phyloP scores from a whole-genome alignment of 352 stramenopile genomes.

The Phytophthora fragariaefolia region DNA sequence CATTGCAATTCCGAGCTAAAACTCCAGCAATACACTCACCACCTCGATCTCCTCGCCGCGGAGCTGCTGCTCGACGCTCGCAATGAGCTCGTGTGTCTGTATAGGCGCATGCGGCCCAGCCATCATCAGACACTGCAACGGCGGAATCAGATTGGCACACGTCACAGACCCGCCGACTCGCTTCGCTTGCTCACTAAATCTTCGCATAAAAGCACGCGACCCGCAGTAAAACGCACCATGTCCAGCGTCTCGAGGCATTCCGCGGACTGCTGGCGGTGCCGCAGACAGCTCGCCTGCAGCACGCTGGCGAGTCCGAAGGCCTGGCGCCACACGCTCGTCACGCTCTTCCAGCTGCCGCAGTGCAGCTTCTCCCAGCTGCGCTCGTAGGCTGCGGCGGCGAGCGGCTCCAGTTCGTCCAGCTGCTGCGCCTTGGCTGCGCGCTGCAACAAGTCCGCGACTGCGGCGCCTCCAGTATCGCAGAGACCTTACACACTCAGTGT shows the following conservation, averaged over 20 bases:
- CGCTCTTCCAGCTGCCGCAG: constrained; percentile 72
- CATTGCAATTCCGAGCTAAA: constrained; percentile 4
- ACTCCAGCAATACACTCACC: constrained; percentile 14
- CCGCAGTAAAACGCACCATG: constrained; percentile 49
- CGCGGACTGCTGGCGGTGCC: constrained; percentile 20
- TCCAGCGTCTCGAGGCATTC: constrained; percentile 62
- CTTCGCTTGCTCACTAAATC: constrained; percentile 15
- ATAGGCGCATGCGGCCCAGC: constrained; percentile 54
- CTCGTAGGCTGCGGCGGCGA: constrained; percentile 52
- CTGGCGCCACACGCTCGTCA: constrained; percentile 62
- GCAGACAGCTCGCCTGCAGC: constrained; percentile 53
- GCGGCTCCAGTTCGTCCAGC: constrained; percentile 12
- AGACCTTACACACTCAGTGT: constrained; percentile 39
- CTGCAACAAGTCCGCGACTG: constrained; percentile 50
- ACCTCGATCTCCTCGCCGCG: neutral
- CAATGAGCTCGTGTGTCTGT: constrained; percentile 61
- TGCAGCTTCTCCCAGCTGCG: constrained; percentile 80
- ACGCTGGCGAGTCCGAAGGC: constrained; percentile 65
- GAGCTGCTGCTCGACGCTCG: constrained; percentile 40
- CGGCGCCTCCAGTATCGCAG: constrained; percentile 46
- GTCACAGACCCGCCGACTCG: constrained; percentile 1
- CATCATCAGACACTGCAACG: constrained; percentile 76
- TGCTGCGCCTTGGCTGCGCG: constrained; percentile 23
- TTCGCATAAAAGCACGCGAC: constrained; percentile 11
- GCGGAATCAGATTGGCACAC: constrained; percentile 8